Evolutionary conservation across 169 alveolate species (phyloP), one percentile per base, ranked within the genome.

Genomic region (Eimeria necatrix): DNA sequence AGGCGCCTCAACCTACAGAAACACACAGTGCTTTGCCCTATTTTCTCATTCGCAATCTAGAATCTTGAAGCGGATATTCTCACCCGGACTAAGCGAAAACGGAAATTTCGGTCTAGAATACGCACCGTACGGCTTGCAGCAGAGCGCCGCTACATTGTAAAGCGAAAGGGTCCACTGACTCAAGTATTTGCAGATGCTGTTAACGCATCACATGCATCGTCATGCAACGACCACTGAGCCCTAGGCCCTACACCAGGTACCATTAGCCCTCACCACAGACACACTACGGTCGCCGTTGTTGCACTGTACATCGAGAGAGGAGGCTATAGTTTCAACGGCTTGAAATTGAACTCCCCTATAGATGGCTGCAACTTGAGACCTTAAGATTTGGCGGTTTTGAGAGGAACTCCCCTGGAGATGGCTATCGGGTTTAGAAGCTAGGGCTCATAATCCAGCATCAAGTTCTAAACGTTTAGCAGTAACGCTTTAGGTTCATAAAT

Each of bases 1-100:
- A 83, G 26, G 7, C 91, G 91, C 70, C 91, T n/a, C 91, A 83
- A 32, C 91, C 91, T 83, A 73, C 91, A 53, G 49, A 41, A 7
- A 8, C 22, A 51, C 3, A 78, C 4, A 26, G n/a, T n/a, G n/a
- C n/a, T n/a, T n/a, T n/a, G n/a, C n/a, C 41, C 41, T 2, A 32
- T 32, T 32, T 32, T 32, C 83, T 41, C 10, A 83, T 16, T 24
- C n/a, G 24, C 51, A 22, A 24, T 22, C 22, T n/a, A 52, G 20
- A 26, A 48, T 48, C 71, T 10, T 51, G 5, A 49, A 80, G 22
- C 89, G 8, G n/a, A 0, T 49, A 83, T 24, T 12, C 41, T 53
- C 68, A 20, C 48, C 0, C 26, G 51, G 60, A 52, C 91, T 24
- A 1, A 26, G 52, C 9, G 41, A 32, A 32, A 32, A 32, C 41